These are phyloP conservation scores for Suillus placidus DNA, from an alignment of 768 basidiomycete species.

Conservation along the genomic window DNA sequence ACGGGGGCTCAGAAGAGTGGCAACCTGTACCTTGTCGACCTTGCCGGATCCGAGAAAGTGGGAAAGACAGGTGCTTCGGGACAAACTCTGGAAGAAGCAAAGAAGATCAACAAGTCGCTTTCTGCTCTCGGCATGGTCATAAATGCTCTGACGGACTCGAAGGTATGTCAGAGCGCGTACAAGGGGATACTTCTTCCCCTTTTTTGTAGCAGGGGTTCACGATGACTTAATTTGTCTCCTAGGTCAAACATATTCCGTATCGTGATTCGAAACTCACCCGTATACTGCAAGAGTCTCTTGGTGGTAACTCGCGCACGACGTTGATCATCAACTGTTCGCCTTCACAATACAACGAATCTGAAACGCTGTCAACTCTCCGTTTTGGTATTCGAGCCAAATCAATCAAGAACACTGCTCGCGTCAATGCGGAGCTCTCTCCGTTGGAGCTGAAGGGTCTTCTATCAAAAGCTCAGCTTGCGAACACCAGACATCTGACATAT, in stretches of 20 bases:
- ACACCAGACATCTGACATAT: constrained; percentile 81
- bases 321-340: constrained; percentile 99
- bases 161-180: constrained; percentile 53
- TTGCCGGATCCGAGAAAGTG: constrained; percentile 98
- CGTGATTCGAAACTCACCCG: constrained; percentile 99
- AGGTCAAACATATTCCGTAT: constrained; percentile 98
- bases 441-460: constrained; percentile 92
- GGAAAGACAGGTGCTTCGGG: constrained; percentile 99
- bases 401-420: constrained; percentile 99
- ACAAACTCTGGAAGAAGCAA: constrained; percentile 98
- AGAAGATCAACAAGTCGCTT: constrained; percentile 99
- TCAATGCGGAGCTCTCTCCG: constrained; percentile 97
- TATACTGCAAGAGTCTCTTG: constrained; percentile 97
- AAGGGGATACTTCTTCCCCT: background rate
- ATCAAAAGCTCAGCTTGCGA: constrained; percentile 85
- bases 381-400: constrained; percentile 99
- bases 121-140: constrained; percentile 99
- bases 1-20: constrained; percentile 95
- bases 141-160: constrained; percentile 94
- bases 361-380: constrained; percentile 94
- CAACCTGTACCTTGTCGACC: constrained; percentile 95
- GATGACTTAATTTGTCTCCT: constrained; percentile 17
- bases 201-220: background rate
- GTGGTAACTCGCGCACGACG: constrained; percentile 93
- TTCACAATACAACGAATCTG: constrained; percentile 94